phyloP scores from a whole-genome alignment of 345 rosid species.

The Rubroshorea leprosula region DNA sequence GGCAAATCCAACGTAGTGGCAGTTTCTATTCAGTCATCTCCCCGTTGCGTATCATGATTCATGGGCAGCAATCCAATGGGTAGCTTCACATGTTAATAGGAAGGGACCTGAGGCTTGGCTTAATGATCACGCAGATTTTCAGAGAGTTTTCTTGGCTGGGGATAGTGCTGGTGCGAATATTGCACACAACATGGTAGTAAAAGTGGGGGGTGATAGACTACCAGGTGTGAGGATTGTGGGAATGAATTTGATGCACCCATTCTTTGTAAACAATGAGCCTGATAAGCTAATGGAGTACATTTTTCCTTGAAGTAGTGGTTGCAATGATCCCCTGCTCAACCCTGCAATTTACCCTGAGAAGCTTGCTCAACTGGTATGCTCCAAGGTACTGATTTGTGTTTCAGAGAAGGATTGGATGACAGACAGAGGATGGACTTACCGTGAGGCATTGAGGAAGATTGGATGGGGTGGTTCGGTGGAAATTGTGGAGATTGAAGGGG shows the following conservation, averaged over 20 bases:
- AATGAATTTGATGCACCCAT: conserved; percentile 29
- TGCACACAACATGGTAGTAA: conserved; percentile 32
- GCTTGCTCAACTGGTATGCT: conserved; percentile 26
- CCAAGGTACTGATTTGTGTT: conserved; percentile 38
- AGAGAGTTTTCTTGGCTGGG: conserved; percentile 30
- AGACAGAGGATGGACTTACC: conserved; percentile 38
- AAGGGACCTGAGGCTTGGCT: conserved; percentile 36
- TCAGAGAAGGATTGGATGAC: conserved; percentile 33
- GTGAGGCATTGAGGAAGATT: conserved; percentile 24
- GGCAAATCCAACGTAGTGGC: conserved; percentile 22
- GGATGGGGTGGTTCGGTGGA: conserved; percentile 19
- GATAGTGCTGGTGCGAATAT: conserved; percentile 53
- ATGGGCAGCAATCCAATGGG: conserved; percentile 35
- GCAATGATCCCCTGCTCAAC: conserved; percentile 29
- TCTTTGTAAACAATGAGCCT: conserved; percentile 25
- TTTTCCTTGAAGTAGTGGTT: conserved; percentile 30
- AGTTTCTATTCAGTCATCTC: conserved; percentile 31
- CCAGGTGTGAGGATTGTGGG: conserved; percentile 15
- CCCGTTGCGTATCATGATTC: conserved; percentile 43
- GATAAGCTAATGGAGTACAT: conserved; percentile 23
- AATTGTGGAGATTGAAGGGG: background rate
- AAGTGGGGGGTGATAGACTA: conserved; percentile 17
- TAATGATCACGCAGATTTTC: conserved; percentile 29
- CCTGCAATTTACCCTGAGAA: conserved; percentile 23
- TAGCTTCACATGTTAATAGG: conserved; percentile 27